phyloP scores from a whole-genome alignment of 257 asterid species.

The Solanum chiquidenum region DNA sequence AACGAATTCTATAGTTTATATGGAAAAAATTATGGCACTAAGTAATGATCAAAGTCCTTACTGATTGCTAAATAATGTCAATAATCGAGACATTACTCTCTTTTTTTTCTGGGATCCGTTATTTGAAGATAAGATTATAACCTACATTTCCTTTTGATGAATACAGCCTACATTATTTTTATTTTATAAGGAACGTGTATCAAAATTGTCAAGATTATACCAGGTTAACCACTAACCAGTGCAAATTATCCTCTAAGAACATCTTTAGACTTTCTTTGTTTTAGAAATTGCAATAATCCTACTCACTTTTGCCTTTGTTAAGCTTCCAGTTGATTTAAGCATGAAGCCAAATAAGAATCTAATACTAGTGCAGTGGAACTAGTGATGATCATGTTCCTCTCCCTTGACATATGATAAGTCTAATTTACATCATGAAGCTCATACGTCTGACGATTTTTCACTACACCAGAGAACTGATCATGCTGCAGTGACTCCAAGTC shows the following conservation, averaged over 20 bases:
- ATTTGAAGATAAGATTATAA: not conserved
- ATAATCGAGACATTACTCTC: not conserved
- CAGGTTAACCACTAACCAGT: not conserved
- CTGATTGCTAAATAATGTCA: not conserved
- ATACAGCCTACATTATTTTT: not conserved
- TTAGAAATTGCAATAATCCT: not conserved
- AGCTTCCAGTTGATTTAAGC: not conserved
- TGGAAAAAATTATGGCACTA: not conserved
- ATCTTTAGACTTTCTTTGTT: not conserved
- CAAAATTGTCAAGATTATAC: not conserved
- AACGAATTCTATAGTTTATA: not conserved
- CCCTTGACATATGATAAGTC: not conserved
- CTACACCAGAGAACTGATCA: not conserved
- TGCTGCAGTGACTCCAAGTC: not conserved
- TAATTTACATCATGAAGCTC: not conserved
- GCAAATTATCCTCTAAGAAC: not conserved
- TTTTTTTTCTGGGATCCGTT: not conserved
- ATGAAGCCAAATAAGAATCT: not conserved
- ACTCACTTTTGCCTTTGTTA: not conserved
- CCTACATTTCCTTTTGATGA: not conserved
- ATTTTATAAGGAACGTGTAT: not conserved
- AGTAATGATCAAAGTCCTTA: not conserved
- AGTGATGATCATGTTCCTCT: not conserved
- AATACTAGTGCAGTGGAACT: not conserved
- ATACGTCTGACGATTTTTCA: not conserved